Evolutionary conservation across 2,329 filamentous ascomycete genomes (phyloP).

Genomic region (Teratosphaeriaceae sp.): DNA sequence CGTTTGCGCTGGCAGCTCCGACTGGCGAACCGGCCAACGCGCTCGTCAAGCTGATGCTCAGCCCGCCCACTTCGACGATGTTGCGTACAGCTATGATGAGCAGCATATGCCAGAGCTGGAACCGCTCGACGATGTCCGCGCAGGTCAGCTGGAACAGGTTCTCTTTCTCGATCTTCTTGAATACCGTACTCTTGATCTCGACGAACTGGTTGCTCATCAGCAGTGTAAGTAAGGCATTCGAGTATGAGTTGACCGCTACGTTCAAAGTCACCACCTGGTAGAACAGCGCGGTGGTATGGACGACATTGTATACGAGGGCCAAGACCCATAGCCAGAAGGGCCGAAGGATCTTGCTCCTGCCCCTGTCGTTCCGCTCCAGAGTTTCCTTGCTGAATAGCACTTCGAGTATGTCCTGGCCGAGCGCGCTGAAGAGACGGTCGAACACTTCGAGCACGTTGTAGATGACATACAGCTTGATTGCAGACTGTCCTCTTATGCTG

Average conservation of each 20-base stretch:
- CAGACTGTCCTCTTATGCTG: constrained; percentile 89
- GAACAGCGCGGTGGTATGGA: constrained; percentile 82
- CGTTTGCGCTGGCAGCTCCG: constrained; percentile 31
- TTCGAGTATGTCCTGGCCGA: constrained; percentile 94
- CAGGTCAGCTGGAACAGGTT: constrained; percentile 95
- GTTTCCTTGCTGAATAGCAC: constrained; percentile 93
- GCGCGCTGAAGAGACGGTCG: constrained; percentile 79
- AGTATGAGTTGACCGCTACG: constrained; percentile 97
- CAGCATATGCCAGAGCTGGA: constrained; percentile 96
- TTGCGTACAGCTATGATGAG: constrained; percentile 94
- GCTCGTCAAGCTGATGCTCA: constrained; percentile 48
- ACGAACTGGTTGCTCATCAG: constrained; percentile 97
- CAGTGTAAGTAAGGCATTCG: constrained; percentile 86
- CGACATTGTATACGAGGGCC: constrained; percentile 77
- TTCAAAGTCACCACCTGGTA: constrained; percentile 98
- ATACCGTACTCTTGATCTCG: constrained; percentile 96
- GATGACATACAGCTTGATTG: constrained; percentile 97
- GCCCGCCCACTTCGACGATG: constrained; percentile 86
- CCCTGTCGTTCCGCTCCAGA: constrained; percentile 76
- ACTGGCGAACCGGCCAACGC: constrained; percentile 16
- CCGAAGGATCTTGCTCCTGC: constrained; percentile 81
- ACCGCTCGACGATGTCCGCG: constrained; percentile 92
- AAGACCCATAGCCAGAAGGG: constrained; percentile 89
- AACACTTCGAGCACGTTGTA: constrained; percentile 95
- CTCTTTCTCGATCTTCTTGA: constrained; percentile 98